A percentile compares a stretch with the other conserved stretches of the same genome.
phyloP scores from a whole-genome alignment of 208 protist genomes.

The Leishmania gerbilli region DNA sequence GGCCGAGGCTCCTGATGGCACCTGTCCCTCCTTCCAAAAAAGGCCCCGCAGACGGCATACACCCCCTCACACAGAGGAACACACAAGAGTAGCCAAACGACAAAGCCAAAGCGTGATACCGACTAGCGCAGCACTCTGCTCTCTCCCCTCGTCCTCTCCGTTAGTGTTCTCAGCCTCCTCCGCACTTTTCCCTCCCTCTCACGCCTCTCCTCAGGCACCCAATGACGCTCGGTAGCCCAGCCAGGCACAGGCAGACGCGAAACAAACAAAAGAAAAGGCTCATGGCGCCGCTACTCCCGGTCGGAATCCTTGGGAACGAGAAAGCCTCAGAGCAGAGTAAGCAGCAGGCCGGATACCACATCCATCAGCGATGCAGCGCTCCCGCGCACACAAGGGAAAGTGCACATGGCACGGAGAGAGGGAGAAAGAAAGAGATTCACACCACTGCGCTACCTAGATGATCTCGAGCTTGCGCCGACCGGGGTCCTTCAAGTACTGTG shows the following conservation, averaged over 20 bases:
- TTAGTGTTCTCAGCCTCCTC: background rate
- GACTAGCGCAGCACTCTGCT: background rate
- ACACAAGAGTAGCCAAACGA: background rate
- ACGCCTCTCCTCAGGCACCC: background rate
- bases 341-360: background rate
- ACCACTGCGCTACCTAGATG: background rate
- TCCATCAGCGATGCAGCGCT: background rate
- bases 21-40: background rate
- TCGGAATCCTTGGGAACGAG: background rate
- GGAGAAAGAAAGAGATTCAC: background rate
- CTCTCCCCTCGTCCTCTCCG: background rate
- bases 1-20: background rate
- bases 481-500: conserved; percentile 34
- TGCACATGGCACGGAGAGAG: background rate
- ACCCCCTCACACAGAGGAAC: background rate
- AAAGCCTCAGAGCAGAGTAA: background rate
- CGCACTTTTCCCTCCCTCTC: background rate
- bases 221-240: background rate
- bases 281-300: background rate
- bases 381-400: background rate
- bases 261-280: background rate
- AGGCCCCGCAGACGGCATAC: background rate
- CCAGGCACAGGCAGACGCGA: background rate
- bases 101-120: background rate
- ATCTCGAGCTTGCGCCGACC: conserved; percentile 32